These are phyloP conservation scores for Gentiana straminea DNA, from an alignment of 257 asterid species.

Conservation along the genomic window DNA sequence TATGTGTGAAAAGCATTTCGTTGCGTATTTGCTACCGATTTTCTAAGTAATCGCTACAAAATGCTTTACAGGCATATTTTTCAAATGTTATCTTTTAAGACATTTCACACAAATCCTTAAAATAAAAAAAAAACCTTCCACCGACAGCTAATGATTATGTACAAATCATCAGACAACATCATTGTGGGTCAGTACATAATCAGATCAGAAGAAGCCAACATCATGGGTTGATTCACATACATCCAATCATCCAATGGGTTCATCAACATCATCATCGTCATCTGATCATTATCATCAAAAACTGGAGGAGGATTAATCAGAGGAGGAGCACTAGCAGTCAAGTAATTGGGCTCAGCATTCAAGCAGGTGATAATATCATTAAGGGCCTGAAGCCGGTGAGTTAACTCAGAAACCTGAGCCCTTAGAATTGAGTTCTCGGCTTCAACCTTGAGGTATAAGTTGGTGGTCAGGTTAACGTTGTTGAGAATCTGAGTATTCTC, in stretches of 20 bases:
- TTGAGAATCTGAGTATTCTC: constrained; percentile 21
- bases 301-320: constrained; percentile 3
- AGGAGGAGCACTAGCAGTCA: not conserved
- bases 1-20: too few relatives aligned
- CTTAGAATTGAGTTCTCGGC: constrained; percentile 20
- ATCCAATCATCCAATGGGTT: constrained; percentile 27
- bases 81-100: too few relatives aligned
- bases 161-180: not conserved
- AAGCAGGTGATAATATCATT: constrained; percentile 28
- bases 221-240: constrained; percentile 37
- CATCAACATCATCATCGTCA: constrained; percentile 21
- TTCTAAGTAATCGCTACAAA: too few relatives aligned
- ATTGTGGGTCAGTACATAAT: constrained; percentile 31
- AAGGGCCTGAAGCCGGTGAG: constrained; percentile 38
- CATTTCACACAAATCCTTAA: too few relatives aligned
- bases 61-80: too few relatives aligned
- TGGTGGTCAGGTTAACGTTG: constrained; percentile 12
- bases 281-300: constrained; percentile 1
- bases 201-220: constrained; percentile 32
- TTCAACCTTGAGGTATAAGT: constrained; percentile 17
- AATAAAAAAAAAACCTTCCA: too few relatives aligned
- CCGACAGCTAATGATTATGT: too few relatives aligned
- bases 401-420: constrained; percentile 28
- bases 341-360: not conserved
- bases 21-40: too few relatives aligned